phyloP scores from a whole-genome alignment of 257 asterid species.

The Ligustrum vulgare region DNA sequence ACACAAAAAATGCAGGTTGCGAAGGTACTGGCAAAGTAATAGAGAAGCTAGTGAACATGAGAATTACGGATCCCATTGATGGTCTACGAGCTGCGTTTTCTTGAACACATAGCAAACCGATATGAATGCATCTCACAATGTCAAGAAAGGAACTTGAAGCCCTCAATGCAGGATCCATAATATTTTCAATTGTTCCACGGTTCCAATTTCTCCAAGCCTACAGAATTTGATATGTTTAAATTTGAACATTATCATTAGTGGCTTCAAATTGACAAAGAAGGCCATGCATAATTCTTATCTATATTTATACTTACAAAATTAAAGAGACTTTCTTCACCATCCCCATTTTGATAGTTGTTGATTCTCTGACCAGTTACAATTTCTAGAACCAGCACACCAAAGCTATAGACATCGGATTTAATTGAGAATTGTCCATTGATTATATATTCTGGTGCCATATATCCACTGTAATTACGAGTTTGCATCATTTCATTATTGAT shows the following conservation, averaged over 20 bases:
- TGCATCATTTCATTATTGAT: not conserved
- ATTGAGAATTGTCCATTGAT: slow-evolving; percentile 38
- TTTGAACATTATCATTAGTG: too few species aligned
- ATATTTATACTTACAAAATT: slow-evolving; percentile 26
- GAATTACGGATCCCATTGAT: too few species aligned
- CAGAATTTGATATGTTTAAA: not conserved
- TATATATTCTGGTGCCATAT: slow-evolving; percentile 52
- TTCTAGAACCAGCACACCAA: slow-evolving; percentile 49
- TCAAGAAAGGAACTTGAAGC: not conserved
- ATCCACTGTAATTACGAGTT: slow-evolving; percentile 33
- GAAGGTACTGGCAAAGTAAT: too few species aligned
- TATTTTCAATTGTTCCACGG: slow-evolving; percentile 21
- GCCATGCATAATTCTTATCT: too few species aligned
- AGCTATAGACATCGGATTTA: slow-evolving; percentile 51
- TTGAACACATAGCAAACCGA: too few species aligned
- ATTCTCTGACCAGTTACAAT: slow-evolving; percentile 28
- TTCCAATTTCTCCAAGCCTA: slow-evolving; percentile 40
- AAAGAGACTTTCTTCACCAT: slow-evolving; percentile 9
- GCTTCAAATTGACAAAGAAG: too few species aligned
- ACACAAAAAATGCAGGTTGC: too few species aligned
- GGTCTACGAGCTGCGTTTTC: too few species aligned
- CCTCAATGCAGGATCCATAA: slow-evolving; percentile 28
- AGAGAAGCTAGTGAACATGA: too few species aligned
- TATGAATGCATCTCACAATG: too few species aligned
- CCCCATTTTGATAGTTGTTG: slow-evolving; percentile 12